Evolutionary conservation across 2,329 filamentous ascomycete species (phyloP), one percentile per base, ranked within the genome.

Genomic region (Talaromyces sp.): DNA sequence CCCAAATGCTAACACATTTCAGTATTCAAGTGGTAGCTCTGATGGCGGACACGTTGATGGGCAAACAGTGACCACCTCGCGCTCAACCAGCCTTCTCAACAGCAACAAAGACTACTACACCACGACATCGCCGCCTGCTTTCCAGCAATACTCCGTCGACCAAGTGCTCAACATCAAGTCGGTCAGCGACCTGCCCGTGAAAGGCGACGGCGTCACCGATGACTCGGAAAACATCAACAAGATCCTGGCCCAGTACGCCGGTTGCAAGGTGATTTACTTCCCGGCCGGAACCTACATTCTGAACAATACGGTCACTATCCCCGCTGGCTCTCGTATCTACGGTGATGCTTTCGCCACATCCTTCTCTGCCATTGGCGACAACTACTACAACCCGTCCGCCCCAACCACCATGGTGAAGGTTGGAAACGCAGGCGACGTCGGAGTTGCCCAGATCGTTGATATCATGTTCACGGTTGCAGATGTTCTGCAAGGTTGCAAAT

Each of bases 311-410:
- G 66, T 83, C 26, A 66, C 70, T n/a, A 68, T 82, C 29, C 81
- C 81, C 0, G 68, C 73, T 6, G 77, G 80, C 14, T 80, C 81
- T 2, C 76, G 78, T 2, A 79, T 86, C 38, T 74, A 83, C 7
- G 84, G 84, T 31, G 81, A 85, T 67, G 80, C 77, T 1, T 84
- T 82, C 76, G 62, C 59, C 41, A 75, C 82, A 8, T 74, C 75
- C 5, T 82, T 83, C 68, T 78, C 76, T 2, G 83, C 75, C 10
- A 72, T 71, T 3, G 84, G 84, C 1, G 61, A 68, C 61, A 77
- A 73, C 52, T 86, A 82, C 69, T 74, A 67, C 58, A 71, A 79
- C 59, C 69, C 72, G 0, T 70, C 63, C 50, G 73, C 73, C 41
- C 84, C 84, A 0, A 71, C 73, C 50, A 75, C 81, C 1, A 73